Base-by-base conservation (phyloP, 371 early-diverging fungal genomes). In the Zychaea mexicana region DNA sequence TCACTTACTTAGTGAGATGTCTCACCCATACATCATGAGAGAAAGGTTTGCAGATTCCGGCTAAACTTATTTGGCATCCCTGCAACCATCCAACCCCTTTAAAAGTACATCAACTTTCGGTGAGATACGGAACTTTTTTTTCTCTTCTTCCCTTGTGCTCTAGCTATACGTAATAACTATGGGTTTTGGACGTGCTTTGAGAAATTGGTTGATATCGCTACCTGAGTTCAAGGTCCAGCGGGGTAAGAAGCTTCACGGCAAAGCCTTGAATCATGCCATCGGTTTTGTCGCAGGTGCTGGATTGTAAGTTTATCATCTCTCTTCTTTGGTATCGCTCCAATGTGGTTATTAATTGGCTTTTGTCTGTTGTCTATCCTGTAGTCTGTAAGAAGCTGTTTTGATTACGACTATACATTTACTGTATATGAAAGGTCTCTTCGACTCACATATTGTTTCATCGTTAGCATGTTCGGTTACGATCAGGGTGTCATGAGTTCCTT, bases 401-500 rank as follows among this genome's bases (percentile, higher is more conserved):
- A n/a, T n/a, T n/a, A n/a, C n/a, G n/a, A n/a, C n/a, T n/a, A n/a
- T n/a, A n/a, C n/a, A n/a, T n/a, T n/a, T n/a, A n/a, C n/a, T n/a
- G n/a, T 27, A 32, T n/a, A 28, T 19, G 6, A 19, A 8, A 49
- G 8, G 6, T 53, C 3, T 22, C 22, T 10, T 36, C 15, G 15
- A 10, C 33, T 33, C 12, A 33, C 33, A 8, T 12, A 33, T 33
- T 33, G 12, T 33, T 33, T 33, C 8, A 22, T 24, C 9, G 6
- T 22, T 58, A 65, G 65, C 31, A 65, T 65, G 65, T 65, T 65
- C 27, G 65, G 65, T 59, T 65, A 65, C 42, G 65, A 65, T 33
- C 65, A 65, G 53, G 65, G 65, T 59, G 65, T 65, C 53, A 65
- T 65, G 65, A 65, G 65, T 52, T 57, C 65, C 22, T 57, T 65